phyloP scores from a whole-genome alignment of 805 yeast species.

The Candida arabinofermentans region DNA sequence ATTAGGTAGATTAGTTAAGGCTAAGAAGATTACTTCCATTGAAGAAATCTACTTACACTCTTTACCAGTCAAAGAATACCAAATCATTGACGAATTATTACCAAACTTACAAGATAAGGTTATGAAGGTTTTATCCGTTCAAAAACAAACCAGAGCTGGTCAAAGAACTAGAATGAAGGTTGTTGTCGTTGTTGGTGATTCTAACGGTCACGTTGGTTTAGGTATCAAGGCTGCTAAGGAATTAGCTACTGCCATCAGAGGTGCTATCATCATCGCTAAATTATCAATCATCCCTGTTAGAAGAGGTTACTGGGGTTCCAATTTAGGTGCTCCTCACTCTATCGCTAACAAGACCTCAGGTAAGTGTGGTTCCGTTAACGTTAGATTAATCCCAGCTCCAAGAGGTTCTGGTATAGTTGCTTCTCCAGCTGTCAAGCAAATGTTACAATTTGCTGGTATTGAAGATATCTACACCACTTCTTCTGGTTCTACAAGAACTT shows the following conservation, averaged over 20 bases:
- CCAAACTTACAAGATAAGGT: conserved; percentile 97
- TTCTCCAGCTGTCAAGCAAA: conserved; percentile 98
- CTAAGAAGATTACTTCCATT: conserved; percentile 92
- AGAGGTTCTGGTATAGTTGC: conserved; percentile 99
- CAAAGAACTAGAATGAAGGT: conserved; percentile 99
- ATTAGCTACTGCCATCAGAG: conserved; percentile 99
- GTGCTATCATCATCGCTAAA: conserved; percentile 99
- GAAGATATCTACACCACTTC: conserved; percentile 99
- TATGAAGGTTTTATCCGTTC: conserved; percentile 99
- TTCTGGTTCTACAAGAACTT: conserved; percentile 98
- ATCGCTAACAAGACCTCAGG: conserved; percentile 97
- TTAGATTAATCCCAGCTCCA: conserved; percentile 99
- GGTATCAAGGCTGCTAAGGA: conserved; percentile 99
- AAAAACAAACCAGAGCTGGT: conserved; percentile 99
- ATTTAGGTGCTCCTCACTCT: conserved; percentile 99
- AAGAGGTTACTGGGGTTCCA: conserved; percentile 99
- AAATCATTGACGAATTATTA: conserved; percentile 93
- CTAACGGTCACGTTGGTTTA: conserved; percentile 99
- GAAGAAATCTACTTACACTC: conserved; percentile 99
- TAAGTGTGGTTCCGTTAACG: conserved; percentile 99
- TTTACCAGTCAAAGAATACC: conserved; percentile 98
- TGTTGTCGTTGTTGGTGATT: conserved; percentile 98
- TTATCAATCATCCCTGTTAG: conserved; percentile 98
- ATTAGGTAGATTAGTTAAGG: conserved; percentile 99
- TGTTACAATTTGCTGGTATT: conserved; percentile 98